Conservation (phyloP, 2,329 filamentous ascomycete species). For the Fusarium papillatum region DNA sequence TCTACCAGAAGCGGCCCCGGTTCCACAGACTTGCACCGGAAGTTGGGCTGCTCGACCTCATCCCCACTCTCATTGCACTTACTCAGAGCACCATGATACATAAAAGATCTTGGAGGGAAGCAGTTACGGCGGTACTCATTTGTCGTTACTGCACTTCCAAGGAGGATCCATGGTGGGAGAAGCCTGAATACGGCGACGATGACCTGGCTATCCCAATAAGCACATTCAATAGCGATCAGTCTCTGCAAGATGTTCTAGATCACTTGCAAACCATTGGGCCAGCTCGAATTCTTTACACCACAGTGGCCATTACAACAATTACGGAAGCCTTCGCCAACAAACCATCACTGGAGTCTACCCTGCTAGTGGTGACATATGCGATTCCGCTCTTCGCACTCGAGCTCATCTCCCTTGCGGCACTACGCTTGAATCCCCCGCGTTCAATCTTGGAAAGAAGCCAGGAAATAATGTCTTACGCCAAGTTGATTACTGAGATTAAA, state of each 20-base stretch:
- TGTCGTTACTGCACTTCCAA: background rate
- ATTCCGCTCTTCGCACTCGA: background rate
- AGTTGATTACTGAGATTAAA: background rate
- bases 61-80: background rate
- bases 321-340: background rate
- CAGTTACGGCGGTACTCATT: background rate
- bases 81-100: background rate
- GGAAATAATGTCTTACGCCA: background rate
- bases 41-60: background rate
- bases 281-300: background rate
- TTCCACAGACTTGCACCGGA: background rate
- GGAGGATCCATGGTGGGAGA: background rate
- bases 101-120: background rate
- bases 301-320: background rate
- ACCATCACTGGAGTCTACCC: background rate
- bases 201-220: background rate
- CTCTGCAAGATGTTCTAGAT: background rate
- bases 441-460: background rate
- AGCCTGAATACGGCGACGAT: background rate
- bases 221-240: background rate
- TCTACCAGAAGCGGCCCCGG: background rate
- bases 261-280: background rate
- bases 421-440: background rate
- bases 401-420: background rate
- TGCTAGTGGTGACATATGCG: background rate